phyloP scores from a whole-genome alignment of 345 rosid genomes.

The Salix dunnii region DNA sequence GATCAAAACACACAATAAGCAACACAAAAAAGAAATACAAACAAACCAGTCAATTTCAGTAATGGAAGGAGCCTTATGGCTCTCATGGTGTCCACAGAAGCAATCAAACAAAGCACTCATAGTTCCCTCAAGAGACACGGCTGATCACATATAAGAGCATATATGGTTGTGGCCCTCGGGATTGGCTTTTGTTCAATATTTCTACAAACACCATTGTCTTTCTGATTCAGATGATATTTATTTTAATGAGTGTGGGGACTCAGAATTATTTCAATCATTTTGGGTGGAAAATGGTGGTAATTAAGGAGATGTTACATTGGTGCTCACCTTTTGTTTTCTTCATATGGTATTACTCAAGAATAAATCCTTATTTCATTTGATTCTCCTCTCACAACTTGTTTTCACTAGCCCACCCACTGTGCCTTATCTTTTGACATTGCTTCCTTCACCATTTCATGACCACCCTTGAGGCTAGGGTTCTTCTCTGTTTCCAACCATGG shows the following conservation, averaged over 20 bases:
- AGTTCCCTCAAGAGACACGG: conserved; percentile 6
- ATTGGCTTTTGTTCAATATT: conserved; percentile 13
- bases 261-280: conserved; percentile 53
- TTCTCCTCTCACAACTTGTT: too few relatives aligned
- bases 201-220: neutral
- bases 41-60: conserved; percentile 30
- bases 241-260: conserved; percentile 11
- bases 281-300: conserved; percentile 34
- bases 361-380: neutral
- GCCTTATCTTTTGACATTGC: neutral
- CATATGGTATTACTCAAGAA: neutral
- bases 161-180: conserved; percentile 10
- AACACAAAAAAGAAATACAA: conserved; percentile 5
- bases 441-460: too few relatives aligned
- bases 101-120: conserved; percentile 30
- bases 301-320: neutral
- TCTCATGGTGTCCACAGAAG: conserved; percentile 19
- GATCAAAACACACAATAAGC: neutral
- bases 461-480: neutral
- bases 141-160: neutral
- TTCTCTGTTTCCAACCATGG: neutral
- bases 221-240: neutral
- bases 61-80: conserved; percentile 14
- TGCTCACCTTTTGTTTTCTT: neutral
- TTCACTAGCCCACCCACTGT: neutral